A percentile compares a stretch with the other conserved stretches of the same genome.
These are phyloP conservation scores for Chrysoporthe austroafricana DNA, from an alignment of 2,329 filamentous ascomycete species.

Conservation along the genomic window DNA sequence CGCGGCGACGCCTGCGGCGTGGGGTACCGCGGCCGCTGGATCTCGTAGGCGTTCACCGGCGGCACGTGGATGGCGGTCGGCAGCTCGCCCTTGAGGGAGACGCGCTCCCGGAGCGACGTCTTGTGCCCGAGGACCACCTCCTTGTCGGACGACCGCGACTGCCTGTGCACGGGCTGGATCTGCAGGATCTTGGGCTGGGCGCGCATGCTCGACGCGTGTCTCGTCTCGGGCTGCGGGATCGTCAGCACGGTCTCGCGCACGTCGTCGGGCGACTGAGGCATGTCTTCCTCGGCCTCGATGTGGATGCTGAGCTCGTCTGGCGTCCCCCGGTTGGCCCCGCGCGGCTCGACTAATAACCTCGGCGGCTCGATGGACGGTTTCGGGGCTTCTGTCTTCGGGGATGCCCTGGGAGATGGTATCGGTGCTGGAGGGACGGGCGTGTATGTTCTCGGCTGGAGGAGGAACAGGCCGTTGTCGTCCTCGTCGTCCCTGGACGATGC, in stretches of 20 bases:
- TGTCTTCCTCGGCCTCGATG: conserved; percentile 28
- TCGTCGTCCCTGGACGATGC: conserved; percentile 27
- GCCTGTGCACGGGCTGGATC: conserved; percentile 22
- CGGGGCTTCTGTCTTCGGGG: conserved; percentile 2
- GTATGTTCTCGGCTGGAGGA: conserved; percentile 62
- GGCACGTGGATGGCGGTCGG: conserved; percentile 61
- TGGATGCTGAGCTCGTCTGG: conserved; percentile 28
- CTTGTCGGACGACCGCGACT: conserved; percentile 21
- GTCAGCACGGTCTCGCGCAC: conserved; percentile 27
- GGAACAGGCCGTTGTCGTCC: conserved; percentile 50
- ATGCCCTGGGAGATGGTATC: conserved; percentile 50
- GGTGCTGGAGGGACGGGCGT: conserved; percentile 56
- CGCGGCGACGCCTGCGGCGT: conserved; percentile 23
- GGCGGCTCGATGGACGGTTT: not conserved
- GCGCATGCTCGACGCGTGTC: conserved; percentile 6
- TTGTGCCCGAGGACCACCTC: conserved; percentile 37
- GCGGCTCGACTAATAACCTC: not conserved
- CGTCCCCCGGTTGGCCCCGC: conserved; percentile 16
- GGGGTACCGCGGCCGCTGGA: conserved; percentile 37
- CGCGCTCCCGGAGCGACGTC: conserved; percentile 56
- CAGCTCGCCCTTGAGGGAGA: conserved; percentile 56
- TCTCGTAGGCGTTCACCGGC: conserved; percentile 42
- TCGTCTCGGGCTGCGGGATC: conserved; percentile 16
- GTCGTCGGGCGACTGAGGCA: conserved; percentile 16
- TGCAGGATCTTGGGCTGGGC: conserved; percentile 23